Evolutionary conservation across 2,329 filamentous ascomycete species (phyloP), one percentile per base, ranked within the genome.

Genomic region (Scedosporium boydii): DNA sequence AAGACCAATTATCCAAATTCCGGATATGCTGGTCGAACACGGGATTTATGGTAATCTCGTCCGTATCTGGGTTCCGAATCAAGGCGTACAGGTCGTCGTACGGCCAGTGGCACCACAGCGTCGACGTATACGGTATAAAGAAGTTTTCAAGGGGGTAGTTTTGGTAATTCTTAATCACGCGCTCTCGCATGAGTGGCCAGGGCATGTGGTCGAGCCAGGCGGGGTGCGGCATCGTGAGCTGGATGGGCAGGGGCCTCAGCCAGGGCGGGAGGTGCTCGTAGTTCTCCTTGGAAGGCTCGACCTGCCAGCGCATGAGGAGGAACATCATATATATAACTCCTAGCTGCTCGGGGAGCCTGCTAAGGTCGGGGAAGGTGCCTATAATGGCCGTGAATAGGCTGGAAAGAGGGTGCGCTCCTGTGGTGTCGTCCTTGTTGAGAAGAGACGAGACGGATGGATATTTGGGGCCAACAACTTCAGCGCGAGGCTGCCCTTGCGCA

Each of bases 321-420:
- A 96, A 96, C 90, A 96, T 96, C 70, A 88, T 78, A 72, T 93
- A 96, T 6, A 96, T 80, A 6, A 91, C 85, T 7, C 89, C 91
- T 0, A 96, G 85, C 68, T 90, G 88, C 74, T 96, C 91, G 0
- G 92, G 91, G 0, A 96, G 80, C n/a, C 80, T 82, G 3, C 82
- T 84, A 34, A 96, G 85, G 68, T 90, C 87, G 0, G 91, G 90
- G 68, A 96, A 96, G n/a, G 88, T 91, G 66, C 84, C 81, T 10
- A 96, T 78, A 63, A 96, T 91, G 72, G 96, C 91, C 51, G 90
- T 93, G 70, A 96, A 90, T 14, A 96, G 83, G 67, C 90, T 90
- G 6, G 90, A 93, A 1, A 96, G 78, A 1, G 90, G 90, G 69
- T 96, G 91, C 1, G 87, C 84, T 68, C 82, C 81, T 6, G 77